These are phyloP conservation scores for Suhomyces anneliseae DNA, from an alignment of 1,139 yeast species.

Conservation along the genomic window DNA sequence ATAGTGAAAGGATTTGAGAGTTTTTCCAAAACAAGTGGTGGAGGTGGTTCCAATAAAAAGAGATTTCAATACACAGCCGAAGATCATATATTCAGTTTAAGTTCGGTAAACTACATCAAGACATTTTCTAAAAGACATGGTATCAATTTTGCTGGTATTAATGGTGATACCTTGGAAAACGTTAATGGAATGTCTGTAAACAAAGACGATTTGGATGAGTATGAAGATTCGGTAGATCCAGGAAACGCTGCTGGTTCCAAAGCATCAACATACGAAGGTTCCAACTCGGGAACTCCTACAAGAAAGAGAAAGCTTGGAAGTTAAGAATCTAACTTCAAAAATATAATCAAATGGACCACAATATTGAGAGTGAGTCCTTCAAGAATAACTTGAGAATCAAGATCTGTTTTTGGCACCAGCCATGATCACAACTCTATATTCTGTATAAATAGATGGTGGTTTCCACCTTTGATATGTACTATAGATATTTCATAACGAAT, in stretches of 20 bases:
- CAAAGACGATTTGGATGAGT: constrained; percentile 45
- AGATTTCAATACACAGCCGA: constrained; percentile 67
- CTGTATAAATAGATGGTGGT: too few species aligned
- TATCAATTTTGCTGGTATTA: constrained; percentile 8
- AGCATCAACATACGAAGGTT: constrained; percentile 5
- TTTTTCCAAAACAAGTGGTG: constrained; percentile 54
- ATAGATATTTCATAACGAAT: constrained; percentile 17
- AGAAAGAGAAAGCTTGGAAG: constrained; percentile 37
- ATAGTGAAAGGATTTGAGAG: constrained; percentile 89
- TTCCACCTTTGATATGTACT: not conserved
- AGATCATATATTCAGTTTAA: constrained; percentile 81
- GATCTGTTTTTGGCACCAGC: too few species aligned
- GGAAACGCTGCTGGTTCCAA: constrained; percentile 9
- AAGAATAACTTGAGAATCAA: too few species aligned
- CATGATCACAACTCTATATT: too few species aligned
- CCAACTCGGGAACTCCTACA: constrained; percentile 27
- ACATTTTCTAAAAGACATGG: constrained; percentile 48
- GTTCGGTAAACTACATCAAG: constrained; percentile 72
- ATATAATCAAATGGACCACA: too few species aligned
- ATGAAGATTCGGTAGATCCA: constrained; percentile 47
- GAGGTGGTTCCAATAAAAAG: constrained; percentile 45
- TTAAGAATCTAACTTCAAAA: not conserved
- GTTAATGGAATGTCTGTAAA: constrained; percentile 7
- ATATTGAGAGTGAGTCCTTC: too few species aligned
- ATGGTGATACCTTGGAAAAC: constrained; percentile 10